Conservation (phyloP, 768 basidiomycete genomes). For the Dentipellis sp. region DNA sequence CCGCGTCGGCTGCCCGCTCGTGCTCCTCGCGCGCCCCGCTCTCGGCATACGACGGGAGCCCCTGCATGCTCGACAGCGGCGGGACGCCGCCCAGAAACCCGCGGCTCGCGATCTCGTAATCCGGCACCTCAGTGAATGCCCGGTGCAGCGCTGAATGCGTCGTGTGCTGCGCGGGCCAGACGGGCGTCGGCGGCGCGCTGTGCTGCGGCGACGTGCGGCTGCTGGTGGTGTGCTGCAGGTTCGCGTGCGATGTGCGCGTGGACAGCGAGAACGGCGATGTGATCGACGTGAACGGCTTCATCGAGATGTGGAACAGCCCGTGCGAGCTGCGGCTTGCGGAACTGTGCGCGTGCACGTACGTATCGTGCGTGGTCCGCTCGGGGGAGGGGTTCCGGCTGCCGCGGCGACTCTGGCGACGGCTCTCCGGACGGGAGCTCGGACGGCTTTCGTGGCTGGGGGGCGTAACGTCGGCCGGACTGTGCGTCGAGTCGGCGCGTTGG, state of each 20-base stretch:
- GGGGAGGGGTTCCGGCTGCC: slow-evolving; percentile 30
- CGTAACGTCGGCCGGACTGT: slow-evolving; percentile 20
- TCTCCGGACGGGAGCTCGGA: slow-evolving; percentile 16
- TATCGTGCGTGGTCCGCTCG: slow-evolving; percentile 17
- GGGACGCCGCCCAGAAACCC: slow-evolving; percentile 90
- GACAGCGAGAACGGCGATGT: slow-evolving; percentile 30
- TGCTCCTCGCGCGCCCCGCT: slow-evolving; percentile 9
- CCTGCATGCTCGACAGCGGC: slow-evolving; percentile 65
- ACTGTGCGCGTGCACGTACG: slow-evolving; percentile 40
- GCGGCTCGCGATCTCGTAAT: slow-evolving; percentile 74
- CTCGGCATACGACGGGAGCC: slow-evolving; percentile 85
- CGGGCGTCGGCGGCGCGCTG: slow-evolving; percentile 4
- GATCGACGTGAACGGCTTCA: slow-evolving; percentile 54
- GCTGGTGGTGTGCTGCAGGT: slow-evolving; percentile 1
- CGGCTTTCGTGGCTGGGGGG: slow-evolving; percentile 20
- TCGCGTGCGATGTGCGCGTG: slow-evolving; percentile 12
- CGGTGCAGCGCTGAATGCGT: slow-evolving; percentile 38
- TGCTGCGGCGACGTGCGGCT: slow-evolving; percentile 5
- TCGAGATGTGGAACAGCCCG: slow-evolving; percentile 44
- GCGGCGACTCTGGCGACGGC: slow-evolving; percentile 20
- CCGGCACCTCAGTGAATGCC: slow-evolving; percentile 72
- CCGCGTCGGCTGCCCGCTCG: not conserved
- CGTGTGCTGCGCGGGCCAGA: slow-evolving; percentile 7
- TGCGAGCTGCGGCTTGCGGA: slow-evolving; percentile 44
- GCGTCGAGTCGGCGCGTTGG: slow-evolving; percentile 11